Conservation (phyloP, 2,329 filamentous ascomycete genomes). For the Fusarium verrucosum region DNA sequence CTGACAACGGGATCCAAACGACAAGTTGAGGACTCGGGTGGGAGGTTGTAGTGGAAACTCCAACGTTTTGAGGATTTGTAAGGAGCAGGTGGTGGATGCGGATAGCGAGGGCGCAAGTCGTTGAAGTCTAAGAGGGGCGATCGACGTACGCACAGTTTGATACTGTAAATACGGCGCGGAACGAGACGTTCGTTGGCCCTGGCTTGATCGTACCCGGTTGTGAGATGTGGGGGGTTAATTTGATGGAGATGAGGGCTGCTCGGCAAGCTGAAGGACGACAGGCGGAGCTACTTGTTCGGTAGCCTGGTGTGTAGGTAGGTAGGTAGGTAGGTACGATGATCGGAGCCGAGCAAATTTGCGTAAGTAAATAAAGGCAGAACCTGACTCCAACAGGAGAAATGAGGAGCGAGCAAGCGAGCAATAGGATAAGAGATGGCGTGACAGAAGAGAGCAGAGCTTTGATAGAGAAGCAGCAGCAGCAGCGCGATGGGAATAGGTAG, state of each 20-base stretch:
- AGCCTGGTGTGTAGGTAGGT: background rate
- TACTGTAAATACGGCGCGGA: slow-evolving; percentile 1
- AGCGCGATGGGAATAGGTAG: background rate
- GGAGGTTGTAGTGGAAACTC: slow-evolving; percentile 23
- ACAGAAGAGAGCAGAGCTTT: background rate
- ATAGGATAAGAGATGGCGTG: background rate
- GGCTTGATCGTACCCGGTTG: background rate
- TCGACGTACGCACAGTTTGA: background rate
- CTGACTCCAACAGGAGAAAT: background rate
- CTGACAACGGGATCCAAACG: slow-evolving; percentile 28
- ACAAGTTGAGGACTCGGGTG: slow-evolving; percentile 8
- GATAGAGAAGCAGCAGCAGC: slow-evolving; percentile 9
- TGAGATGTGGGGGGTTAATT: slow-evolving; percentile 24
- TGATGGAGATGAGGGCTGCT: slow-evolving; percentile 18
- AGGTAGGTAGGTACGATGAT: background rate
- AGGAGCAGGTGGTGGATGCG: background rate
- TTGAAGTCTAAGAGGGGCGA: background rate
- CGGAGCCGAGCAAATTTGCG: slow-evolving; percentile 3
- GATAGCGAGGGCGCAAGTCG: background rate
- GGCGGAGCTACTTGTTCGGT: slow-evolving; percentile 1
- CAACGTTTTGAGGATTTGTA: slow-evolving; percentile 3
- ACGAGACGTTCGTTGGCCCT: slow-evolving; percentile 1
- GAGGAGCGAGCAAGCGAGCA: slow-evolving; percentile 5
- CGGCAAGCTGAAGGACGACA: slow-evolving; percentile 2
- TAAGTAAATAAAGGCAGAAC: slow-evolving; percentile 1